Evolutionary conservation across 345 rosid species (phyloP), one percentile per base, ranked within the genome.

Genomic region (Aquilaria malaccensis): DNA sequence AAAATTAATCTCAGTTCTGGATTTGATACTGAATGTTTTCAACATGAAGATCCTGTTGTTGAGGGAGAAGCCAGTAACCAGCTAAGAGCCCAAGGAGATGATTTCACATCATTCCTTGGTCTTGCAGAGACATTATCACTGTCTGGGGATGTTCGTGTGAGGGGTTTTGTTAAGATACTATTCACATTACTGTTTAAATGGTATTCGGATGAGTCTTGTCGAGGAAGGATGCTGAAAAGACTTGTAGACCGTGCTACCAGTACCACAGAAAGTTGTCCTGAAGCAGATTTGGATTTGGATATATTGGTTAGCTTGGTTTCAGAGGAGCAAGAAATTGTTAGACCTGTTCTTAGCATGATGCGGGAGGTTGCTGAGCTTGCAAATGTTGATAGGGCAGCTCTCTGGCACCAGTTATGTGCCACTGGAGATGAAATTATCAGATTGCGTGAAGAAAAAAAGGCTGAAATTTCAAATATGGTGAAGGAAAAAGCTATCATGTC

Each of bases 71-170:
- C 82, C 63, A 63, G 61, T 69, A 84, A 87, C 62, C 94, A 91
- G 67, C 77, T 74, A 59, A 75, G 76, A 60, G 78, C 7, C 62
- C 91, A 81, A 67, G 74, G 67, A 11, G 86, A 80, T 70, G 99
- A 95, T 78, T 88, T 88, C 65, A 72, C 80, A 66, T 79, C 78
- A 56, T 66, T 91, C 69, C 91, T 91, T 68, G 83, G 88, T 76
- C 97, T 95, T 67, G 99, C 91, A 10, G 99, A 95, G 88, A 82
- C 93, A 45, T 77, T 95, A 81, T 77, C 88, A 33, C 83, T 81
- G 66, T 85, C 96, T 58, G 76, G 76, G 63, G 91, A 91, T 70
- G 85, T 70, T 74, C 66, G 68, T 67, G 93, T 91, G 58, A 82
- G 79, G 85, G 91, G 73, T 32, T 91, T 95, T 79, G 96, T 85